These are phyloP conservation scores for Plasmodium gonderi DNA, from an alignment of 169 alveolate genomes.

Conservation along the genomic window DNA sequence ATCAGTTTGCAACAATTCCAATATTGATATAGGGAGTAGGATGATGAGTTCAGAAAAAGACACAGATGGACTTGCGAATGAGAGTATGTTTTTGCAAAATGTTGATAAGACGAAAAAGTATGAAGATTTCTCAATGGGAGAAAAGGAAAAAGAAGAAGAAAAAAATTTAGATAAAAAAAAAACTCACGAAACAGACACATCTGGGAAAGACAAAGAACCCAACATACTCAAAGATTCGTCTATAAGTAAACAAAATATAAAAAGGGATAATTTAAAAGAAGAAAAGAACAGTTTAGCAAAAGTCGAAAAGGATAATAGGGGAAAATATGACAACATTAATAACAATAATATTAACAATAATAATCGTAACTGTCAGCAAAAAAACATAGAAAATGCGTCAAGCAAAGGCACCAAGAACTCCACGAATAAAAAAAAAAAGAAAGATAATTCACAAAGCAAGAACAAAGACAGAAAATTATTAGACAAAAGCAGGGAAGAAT, in stretches of 20 bases:
- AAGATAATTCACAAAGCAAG: slow-evolving; percentile 1
- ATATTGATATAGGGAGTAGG: background rate
- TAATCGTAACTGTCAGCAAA: background rate
- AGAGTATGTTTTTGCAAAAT: background rate
- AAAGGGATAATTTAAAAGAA: background rate
- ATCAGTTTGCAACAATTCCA: background rate
- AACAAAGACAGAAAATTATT: slow-evolving; percentile 6
- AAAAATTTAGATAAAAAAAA: background rate
- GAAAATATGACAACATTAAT: background rate
- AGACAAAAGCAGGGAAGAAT: slow-evolving; percentile 27
- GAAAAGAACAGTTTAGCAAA: background rate
- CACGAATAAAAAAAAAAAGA: slow-evolving; percentile 17
- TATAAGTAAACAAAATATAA: background rate
- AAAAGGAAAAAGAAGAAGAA: background rate
- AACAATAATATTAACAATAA: background rate
- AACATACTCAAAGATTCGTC: background rate
- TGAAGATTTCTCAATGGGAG: background rate
- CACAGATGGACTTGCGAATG: background rate
- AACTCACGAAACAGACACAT: background rate
- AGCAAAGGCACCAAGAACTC: background rate
- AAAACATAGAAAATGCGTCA: background rate
- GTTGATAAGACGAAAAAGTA: background rate
- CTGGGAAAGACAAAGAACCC: background rate
- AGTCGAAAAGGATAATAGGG: background rate
- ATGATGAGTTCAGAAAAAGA: background rate